Evolutionary conservation across 305 asterid species (phyloP), one percentile per base, ranked within the genome.

Genomic region (Ajuga reptans): DNA sequence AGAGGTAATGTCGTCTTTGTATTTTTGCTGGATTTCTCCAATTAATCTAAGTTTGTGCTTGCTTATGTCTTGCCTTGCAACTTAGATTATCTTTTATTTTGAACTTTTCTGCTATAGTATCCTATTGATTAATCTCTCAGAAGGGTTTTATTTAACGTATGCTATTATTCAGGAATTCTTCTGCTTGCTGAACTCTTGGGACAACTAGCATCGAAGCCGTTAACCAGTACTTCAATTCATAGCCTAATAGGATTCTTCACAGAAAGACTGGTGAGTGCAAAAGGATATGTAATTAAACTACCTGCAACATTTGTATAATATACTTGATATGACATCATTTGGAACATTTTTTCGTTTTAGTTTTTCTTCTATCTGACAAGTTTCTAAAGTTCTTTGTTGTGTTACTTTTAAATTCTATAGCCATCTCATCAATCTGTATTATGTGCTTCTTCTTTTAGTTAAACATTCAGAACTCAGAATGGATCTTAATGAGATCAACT

Each of bases 201-300:
- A 7, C 83, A 62, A 75, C 78, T 90, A 75, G 53, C 82, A 21
- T 71, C 78, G 61, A 87, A 86, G 86, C 89, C 85, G 64, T 78
- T 93, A 45, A 73, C 64, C 53, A 79, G 77, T 67, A 65, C 94
- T 53, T 83, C 89, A 47, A 76, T 93, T 72, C 88, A 80, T 77
- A 87, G 88, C 84, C 84, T 90, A 68, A 81, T 85, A 78, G 89
- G 84, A 67, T 93, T 90, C 84, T 90, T 93, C 81, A 76, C 90
- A 14, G 96, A 87, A 73, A 84, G 91, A 78, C 88, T 93, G 96
- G 98, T 93, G 75, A 84, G 96, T 77, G 51, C 62, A 49, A 63
- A 67, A 70, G 69, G 68, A 65, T 68, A 68, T 42, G 64, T 66
- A 68, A 65, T 21, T 60, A 49, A 47, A 58, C 65, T 65, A 57